Evolutionary conservation across 2,329 filamentous ascomycete genomes (phyloP).

Genomic region (Colletotrichum salicis): DNA sequence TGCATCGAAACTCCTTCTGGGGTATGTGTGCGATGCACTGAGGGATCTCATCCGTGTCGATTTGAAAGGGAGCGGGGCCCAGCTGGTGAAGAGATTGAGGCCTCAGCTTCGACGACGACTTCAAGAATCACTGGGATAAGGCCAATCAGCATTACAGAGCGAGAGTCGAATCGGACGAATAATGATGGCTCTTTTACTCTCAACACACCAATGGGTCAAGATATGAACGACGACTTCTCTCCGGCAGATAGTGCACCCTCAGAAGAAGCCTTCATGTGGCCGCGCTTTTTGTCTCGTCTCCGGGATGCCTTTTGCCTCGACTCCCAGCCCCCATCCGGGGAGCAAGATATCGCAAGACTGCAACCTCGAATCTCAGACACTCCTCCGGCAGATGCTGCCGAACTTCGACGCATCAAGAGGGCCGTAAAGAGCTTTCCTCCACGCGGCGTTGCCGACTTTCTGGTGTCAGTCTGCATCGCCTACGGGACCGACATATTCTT

Average conservation of each 20-base stretch:
- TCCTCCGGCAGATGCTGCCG: constrained; percentile 30
- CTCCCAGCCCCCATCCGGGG: constrained; percentile 34
- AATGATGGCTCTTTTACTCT: not conserved
- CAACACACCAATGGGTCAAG: not conserved
- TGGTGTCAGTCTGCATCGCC: constrained; percentile 43
- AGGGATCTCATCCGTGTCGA: constrained; percentile 38
- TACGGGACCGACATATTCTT: constrained; percentile 43
- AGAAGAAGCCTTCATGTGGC: constrained; percentile 43
- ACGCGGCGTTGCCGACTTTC: constrained; percentile 41
- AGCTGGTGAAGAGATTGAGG: not conserved
- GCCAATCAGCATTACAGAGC: not conserved
- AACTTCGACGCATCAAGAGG: constrained; percentile 37
- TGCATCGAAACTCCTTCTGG: constrained; percentile 44
- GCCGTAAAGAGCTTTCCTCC: constrained; percentile 42
- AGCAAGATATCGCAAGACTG: constrained; percentile 37
- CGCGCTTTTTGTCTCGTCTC: constrained; percentile 40
- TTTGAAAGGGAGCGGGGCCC: constrained; percentile 32
- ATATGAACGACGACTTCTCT: constrained; percentile 12
- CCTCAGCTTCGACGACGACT: constrained; percentile 17
- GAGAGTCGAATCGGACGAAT: not conserved
- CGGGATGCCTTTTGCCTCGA: constrained; percentile 44
- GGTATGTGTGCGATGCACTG: constrained; percentile 43
- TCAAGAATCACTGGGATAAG: not conserved
- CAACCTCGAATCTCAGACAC: constrained; percentile 36
- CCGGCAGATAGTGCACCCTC: constrained; percentile 29